Conservation (phyloP, 2,329 filamentous ascomycete genomes). For the Penicillium sp. region DNA sequence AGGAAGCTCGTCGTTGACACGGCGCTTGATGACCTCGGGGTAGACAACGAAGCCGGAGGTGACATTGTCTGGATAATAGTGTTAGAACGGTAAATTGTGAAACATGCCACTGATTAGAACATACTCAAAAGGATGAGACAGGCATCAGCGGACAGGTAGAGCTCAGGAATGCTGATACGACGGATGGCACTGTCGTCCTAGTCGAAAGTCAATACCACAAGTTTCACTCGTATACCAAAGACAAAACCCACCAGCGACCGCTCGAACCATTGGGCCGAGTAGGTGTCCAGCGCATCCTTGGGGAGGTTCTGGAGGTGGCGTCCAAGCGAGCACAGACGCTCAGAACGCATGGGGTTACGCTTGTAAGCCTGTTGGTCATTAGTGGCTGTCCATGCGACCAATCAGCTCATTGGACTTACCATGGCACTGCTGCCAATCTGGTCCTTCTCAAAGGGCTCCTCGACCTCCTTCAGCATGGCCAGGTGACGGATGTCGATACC, state of each 20-base stretch:
- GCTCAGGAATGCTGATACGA: slow-evolving; percentile 62
- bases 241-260: slow-evolving; percentile 59
- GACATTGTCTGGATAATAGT: slow-evolving; percentile 63
- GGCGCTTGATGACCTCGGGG: slow-evolving; percentile 70
- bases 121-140: slow-evolving; percentile 46
- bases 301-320: slow-evolving; percentile 60
- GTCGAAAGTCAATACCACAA: slow-evolving; percentile 18
- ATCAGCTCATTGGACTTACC: slow-evolving; percentile 32
- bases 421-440: slow-evolving; percentile 74
- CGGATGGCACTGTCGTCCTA: slow-evolving; percentile 73
- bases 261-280: slow-evolving; percentile 75
- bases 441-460: slow-evolving; percentile 79
- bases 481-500: slow-evolving; percentile 75
- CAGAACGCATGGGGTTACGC: slow-evolving; percentile 61
- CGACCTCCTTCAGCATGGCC: slow-evolving; percentile 78
- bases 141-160: slow-evolving; percentile 70
- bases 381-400: slow-evolving; percentile 13
- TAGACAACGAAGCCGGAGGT: slow-evolving; percentile 76
- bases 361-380: slow-evolving; percentile 65
- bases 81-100: slow-evolving; percentile 4
- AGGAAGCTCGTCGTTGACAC: slow-evolving; percentile 75
- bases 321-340: slow-evolving; percentile 64
- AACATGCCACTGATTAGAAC: slow-evolving; percentile 11
- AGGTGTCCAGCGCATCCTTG: slow-evolving; percentile 67
- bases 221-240: not conserved